Base-by-base conservation (phyloP, 352 stramenopile genomes). In the Pythium coloratum region DNA sequence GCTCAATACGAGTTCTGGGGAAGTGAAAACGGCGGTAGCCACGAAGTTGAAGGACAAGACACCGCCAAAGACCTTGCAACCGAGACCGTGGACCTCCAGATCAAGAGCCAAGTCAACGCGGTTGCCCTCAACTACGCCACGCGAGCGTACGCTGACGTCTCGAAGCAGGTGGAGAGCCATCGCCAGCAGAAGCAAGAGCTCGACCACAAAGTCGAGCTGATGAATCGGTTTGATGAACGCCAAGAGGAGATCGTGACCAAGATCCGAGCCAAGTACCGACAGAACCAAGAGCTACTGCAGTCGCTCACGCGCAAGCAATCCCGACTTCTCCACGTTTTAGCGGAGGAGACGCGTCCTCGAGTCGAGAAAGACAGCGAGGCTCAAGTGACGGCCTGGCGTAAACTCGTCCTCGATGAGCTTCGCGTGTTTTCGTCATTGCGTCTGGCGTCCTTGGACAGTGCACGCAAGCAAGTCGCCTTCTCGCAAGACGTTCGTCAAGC, bases 171-270 rank as follows among this genome's bases (percentile, higher is more conserved):
- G 6, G 58, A 72, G 28, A 34, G 61, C 6, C 58, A 66, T 10
- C 64, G 49, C 6, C 49, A 76, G 61, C 67, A 76, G 30, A 82
- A 81, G 55, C 57, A 70, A 42, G 65, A 79, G 4, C 67, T 85
- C 5, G 71, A 81, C 4, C 30, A 76, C n/a, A 78, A 82, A 40
- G 56, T 85, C 5, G 73, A 76, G 33, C 65, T 81, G 33, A 75
- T 85, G 63, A 72, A 71, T 46, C 75, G 42, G 24, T 85, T 85
- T 47, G 73, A 81, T 5, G 70, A 74, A 13, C 75, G 77, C 1
- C 77, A 85, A 60, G 55, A 70, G 16, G 62, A 76, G 30, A 75
- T 85, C 24, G 64, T 85, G 4, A 40, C 50, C 26, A 69, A 79
- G 4, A 78, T 82, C 33, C 59, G 73, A 28, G 40, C 55, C 18